A percentile compares a stretch with the other conserved stretches of the same genome.
These are phyloP conservation scores for Nematodospora anomalae DNA, from an alignment of 1,139 yeast genomes.

Conservation along the genomic window DNA sequence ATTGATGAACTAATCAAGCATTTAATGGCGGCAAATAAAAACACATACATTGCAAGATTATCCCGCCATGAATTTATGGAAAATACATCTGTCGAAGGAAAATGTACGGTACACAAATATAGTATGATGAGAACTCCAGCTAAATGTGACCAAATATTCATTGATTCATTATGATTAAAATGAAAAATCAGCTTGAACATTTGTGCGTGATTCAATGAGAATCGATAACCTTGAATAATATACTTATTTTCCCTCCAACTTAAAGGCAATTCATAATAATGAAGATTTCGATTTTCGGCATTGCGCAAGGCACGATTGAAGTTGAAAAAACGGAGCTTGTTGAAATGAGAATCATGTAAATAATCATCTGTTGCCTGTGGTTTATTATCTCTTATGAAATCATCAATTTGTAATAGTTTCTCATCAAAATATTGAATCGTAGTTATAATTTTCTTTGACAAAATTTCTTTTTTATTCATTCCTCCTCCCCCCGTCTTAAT, in stretches of 20 bases:
- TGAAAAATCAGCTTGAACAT: conserved; percentile 58
- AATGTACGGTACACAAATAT: conserved; percentile 58
- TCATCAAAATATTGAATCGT: conserved; percentile 59
- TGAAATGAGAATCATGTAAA: conserved; percentile 25
- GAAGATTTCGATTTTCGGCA: conserved; percentile 60
- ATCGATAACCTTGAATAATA: conserved; percentile 82
- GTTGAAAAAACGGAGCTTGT: conserved; percentile 52
- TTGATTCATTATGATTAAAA: conserved; percentile 80
- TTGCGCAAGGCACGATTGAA: conserved; percentile 57
- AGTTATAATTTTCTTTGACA: conserved; percentile 47
- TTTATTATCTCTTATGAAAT: conserved; percentile 41
- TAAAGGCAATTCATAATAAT: conserved; percentile 84
- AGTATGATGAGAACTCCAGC: conserved; percentile 62
- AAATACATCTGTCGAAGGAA: conserved; percentile 55
- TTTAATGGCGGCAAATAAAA: conserved; percentile 69
- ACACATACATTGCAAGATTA: conserved; percentile 57
- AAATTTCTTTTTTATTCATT: conserved; percentile 30
- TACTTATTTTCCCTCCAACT: conserved; percentile 93
- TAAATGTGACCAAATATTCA: conserved; percentile 93
- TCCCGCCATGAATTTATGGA: conserved; percentile 44
- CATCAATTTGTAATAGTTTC: conserved; percentile 53
- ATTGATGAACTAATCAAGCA: conserved; percentile 76
- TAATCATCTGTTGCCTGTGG: conserved; percentile 32
- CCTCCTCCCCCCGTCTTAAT: conserved; percentile 15
- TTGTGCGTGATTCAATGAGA: conserved; percentile 61